These are phyloP conservation scores for Beauveria brongniartii DNA, from an alignment of 2,329 filamentous ascomycete species.

Conservation along the genomic window DNA sequence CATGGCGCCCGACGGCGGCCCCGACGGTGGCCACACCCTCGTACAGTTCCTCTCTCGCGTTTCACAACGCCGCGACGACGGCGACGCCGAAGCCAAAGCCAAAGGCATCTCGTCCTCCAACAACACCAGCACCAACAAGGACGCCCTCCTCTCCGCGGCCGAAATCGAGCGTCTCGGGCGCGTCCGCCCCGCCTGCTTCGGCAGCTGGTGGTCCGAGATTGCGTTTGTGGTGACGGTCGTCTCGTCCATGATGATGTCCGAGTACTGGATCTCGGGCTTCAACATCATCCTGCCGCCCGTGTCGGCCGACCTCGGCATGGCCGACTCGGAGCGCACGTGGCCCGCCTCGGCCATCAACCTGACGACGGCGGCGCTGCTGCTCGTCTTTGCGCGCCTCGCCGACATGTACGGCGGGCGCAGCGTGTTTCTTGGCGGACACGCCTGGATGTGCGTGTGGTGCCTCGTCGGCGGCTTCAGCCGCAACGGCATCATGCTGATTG, in stretches of 20 bases:
- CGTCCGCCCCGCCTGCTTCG: conserved; percentile 50
- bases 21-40: neutral
- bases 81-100: neutral
- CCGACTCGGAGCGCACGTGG: conserved; percentile 54
- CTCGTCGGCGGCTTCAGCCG: conserved; percentile 62
- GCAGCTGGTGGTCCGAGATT: conserved; percentile 44
- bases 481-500: conserved; percentile 61
- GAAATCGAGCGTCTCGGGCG: conserved; percentile 54
- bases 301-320: conserved; percentile 53
- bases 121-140: neutral
- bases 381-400: conserved; percentile 53
- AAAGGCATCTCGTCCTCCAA: neutral
- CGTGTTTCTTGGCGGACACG: conserved; percentile 50
- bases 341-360: conserved; percentile 55
- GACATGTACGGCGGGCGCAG: conserved; percentile 56
- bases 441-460: conserved; percentile 62
- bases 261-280: conserved; percentile 74
- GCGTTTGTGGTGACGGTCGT: conserved; percentile 55
- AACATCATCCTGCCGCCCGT: conserved; percentile 63
- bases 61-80: neutral
- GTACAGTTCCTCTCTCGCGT: neutral
- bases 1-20: conserved; percentile 6
- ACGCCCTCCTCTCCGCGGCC: conserved; percentile 15
- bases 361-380: conserved; percentile 47
- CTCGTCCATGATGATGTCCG: conserved; percentile 56